Evolutionary conservation across 2,329 filamentous ascomycete genomes (phyloP), one percentile per base, ranked within the genome.

Genomic region (Colletotrichum shisoi): DNA sequence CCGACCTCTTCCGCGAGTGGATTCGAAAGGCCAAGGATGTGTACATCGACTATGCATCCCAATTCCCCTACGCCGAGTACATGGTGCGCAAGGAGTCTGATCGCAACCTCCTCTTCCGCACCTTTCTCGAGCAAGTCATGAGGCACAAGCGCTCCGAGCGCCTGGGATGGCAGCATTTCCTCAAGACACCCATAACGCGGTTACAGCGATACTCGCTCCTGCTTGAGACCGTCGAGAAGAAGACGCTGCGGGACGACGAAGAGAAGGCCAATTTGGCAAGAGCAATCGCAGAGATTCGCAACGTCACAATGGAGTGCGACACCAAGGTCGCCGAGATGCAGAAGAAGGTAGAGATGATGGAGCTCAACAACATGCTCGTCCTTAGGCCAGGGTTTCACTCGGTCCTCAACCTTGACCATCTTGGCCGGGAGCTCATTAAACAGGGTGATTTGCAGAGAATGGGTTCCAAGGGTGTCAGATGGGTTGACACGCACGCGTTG

Each of bases 1-100:
- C 94, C 75, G 95, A 98, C 74, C 92, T 99, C 57, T 98, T 99
- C 82, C 85, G 95, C 66, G 95, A 99, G 79, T 99, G 95, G 95
- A 97, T 98, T 69, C 88, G 95, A 70, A 98, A 97, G 78, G 95
- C 95, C 39, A 93, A 90, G 77, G 82, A 85, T 2, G 90, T 92
- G 12, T 99, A 98, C 76, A 89, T 97, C 68, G 93, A 96, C 66
- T 99, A 98, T 77, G 94, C 94, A 45, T 89, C 91, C 1, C 89
- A 89, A 0, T 98, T 95, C 72, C 94, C 94, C 0, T 88, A 90
- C 66, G 94, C 95, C 1, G 89, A 89, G 44, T 94, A 92, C 75
- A 82, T 94, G 60, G 88, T 99, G 19, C 90, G 93, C 60, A 91
- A 91, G 74, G 95, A 99, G 78, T 84, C 90, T 1, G 89, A 94